A percentile compares a stretch with the other conserved stretches of the same genome.
These are phyloP conservation scores for Yamadazyma buinensis DNA, from an alignment of 1,139 yeast species.

Conservation along the genomic window DNA sequence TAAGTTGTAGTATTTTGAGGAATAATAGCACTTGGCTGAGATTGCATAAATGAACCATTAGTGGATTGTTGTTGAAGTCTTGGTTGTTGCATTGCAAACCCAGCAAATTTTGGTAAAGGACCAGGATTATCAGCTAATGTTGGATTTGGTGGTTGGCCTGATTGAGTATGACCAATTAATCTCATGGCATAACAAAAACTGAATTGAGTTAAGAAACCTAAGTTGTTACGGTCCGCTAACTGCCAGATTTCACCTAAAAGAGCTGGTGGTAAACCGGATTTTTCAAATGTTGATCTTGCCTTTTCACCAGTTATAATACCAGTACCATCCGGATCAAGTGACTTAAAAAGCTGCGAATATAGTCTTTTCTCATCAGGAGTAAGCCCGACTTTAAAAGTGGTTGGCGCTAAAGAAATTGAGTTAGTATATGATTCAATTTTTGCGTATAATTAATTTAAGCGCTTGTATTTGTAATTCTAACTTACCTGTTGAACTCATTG, in stretches of 20 bases:
- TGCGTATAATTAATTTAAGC: no score
- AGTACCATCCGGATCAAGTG: slow-evolving; percentile 72
- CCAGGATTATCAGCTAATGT: slow-evolving; percentile 54
- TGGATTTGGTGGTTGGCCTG: slow-evolving; percentile 55
- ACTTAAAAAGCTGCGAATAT: slow-evolving; percentile 70
- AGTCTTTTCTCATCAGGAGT: slow-evolving; percentile 75
- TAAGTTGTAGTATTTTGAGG: slow-evolving; percentile 34
- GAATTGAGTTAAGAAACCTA: slow-evolving; percentile 78
- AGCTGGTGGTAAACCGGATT: slow-evolving; percentile 77
- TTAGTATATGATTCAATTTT: no score
- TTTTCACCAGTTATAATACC: slow-evolving; percentile 89
- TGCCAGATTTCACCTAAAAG: slow-evolving; percentile 92
- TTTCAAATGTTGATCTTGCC: slow-evolving; percentile 82
- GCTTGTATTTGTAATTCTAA: no score
- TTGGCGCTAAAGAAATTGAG: not conserved
- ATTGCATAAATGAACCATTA: slow-evolving; percentile 43
- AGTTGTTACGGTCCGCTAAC: slow-evolving; percentile 76
- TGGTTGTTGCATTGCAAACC: slow-evolving; percentile 13
- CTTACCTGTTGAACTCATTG: slow-evolving; percentile 2
- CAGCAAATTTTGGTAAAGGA: slow-evolving; percentile 54
- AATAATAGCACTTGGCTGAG: slow-evolving; percentile 39
- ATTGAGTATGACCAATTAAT: slow-evolving; percentile 83
- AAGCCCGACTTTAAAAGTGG: slow-evolving; percentile 48
- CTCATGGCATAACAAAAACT: slow-evolving; percentile 88
- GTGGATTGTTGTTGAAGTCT: slow-evolving; percentile 36